Base-by-base conservation (phyloP, 176 grass and related monocot genomes). In the Triticum monococcum region DNA sequence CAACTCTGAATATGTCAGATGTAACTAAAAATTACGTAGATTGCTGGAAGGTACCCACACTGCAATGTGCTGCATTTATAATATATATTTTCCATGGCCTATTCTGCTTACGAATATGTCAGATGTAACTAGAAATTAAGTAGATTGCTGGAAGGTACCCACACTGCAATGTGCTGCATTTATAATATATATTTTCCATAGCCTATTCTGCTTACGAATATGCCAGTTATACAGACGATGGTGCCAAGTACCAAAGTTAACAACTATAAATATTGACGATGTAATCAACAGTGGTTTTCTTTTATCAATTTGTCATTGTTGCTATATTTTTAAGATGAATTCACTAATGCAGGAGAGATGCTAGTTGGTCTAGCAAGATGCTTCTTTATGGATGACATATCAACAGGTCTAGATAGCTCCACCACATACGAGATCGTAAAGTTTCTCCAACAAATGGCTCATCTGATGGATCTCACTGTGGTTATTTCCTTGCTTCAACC, bases 321-420 rank as follows among this genome's bases (percentile, higher is more conserved):
- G 25, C n/a, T 40, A 43, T 92, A 26, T 20, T 46, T 46, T 68
- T 26, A 54, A 36, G 28, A 84, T 82, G 36, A 24, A 50, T 54
- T 85, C 52, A 50, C 77, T 54, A 24, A 84, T 93, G 82, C 89
- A 98, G 96, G 96, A 78, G 96, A 98, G 86, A 95, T 98, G 91
- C 86, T 98, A 67, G 96, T 94, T 79, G 88, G 93, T 69, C 89
- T 94, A 43, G 88, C 93, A 79, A 93, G 91, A 87, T 94, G 96
- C 78, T 95, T 98, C 81, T 95, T 98, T 82, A 98, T 98, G 96
- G 96, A 98, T 81, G 96, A 98, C 75, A 94, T 98, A 87, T 95
- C 96, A 70, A 98, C 96, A 81, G 96, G 96, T 85, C 88, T 98
- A 79, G 96, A 98, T 87, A 98, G 96, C 77, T 93, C 91, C 35